Base-by-base conservation (phyloP, 1,284 basidiomycete species). In the Sporisorium iseilematis-ciliati region DNA sequence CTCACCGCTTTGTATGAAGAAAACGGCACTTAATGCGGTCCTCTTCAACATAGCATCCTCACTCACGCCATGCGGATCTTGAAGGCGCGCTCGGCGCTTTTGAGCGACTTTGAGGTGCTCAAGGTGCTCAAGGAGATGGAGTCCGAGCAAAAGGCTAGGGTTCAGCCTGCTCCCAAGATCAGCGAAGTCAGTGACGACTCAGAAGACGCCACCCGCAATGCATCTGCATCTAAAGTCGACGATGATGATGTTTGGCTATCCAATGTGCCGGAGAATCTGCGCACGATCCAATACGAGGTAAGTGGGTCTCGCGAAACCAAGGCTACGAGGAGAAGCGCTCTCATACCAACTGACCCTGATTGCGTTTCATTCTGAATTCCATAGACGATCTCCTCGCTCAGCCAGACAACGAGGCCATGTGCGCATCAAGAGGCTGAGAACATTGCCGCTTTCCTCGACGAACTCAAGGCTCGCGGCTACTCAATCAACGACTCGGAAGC, bases 251-350 rank as follows among this genome's bases (percentile, higher is more conserved):
- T 58, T 6, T 67, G 67, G 63, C 62, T 74, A 5, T 52, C 70
- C 4, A 64, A 65, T 16, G 64, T 83, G 6, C 81, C 82, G 1
- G 90, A 94, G 82, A 95, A 97, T 82, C 82, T 97, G 63, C 88
- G 94, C 58, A 96, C 94, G 14, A 88, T 96, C 43, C 92, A 95
- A 82, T 91, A 95, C 69, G 92, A 97, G 89, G 93, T 93, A 80
- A 71, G 89, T 82, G 6, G 26, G 10, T 12, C 46, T 18, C 18
- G 3, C 7, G 14, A 7, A 31, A 2, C 26, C 4, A 35, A 31
- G 20, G 7, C 26, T 20, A 5, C 21, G 23, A 50, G 46, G 7
- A 42, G 46, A 26, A 42, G 46, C 33, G 21, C 42, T 20, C 25
- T 16, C n/a, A 38, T 40, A 38, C 38, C 21, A 11, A 51, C 38